Base-by-base conservation (phyloP, 1,284 basidiomycete genomes). In the Trametes pubescens region DNA sequence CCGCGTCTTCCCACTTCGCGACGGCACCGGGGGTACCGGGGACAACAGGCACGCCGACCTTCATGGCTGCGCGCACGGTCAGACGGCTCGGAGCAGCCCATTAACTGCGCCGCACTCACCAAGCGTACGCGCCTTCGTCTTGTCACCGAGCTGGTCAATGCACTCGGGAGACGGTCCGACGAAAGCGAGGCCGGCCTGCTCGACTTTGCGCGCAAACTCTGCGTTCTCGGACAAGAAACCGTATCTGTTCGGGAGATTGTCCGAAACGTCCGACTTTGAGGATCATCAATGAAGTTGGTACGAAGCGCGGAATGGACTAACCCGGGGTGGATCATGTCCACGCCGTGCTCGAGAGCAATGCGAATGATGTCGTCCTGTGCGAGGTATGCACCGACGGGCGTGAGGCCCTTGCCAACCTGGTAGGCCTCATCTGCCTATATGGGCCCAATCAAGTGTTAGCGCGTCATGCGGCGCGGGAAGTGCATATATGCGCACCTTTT, bases 241-340 rank as follows among this genome's bases (percentile, higher is more conserved):
- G 77, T 99, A 99, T 65, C 95, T 96, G 64, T n/a, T 4, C 32
- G 16, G 37, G 2, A 63, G n/a, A 32, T 37, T 37, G 35, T 26
- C 26, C 51, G 49, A n/a, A 11, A 58, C 24, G 43, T 60, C 61
- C 59, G 66, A 69, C 53, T 61, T 62, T 64, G 66, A 65, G 67
- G 64, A 68, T 69, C 66, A 67, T 59, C 47, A 62, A 57, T 57
- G 57, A 61, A 58, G 64, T 57, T 61, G 61, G n/a, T 14, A 49
- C 21, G 40, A 9, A 29, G 32, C 40, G 53, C 48, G 44, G 60
- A 63, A 43, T 64, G 52, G 43, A 72, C 86, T 75, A 74, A 95
- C 93, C 95, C 95, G 18, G 96, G 96, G 80, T 99, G 98, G 76
- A 99, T 99, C 97, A 99, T 99, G 77, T 99, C 96, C 46, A 99